A percentile compares a stretch with the other conserved stretches of the same genome.
Evolutionary conservation across 2,329 filamentous ascomycete genomes (phyloP).

Genomic region (Aspergillus sp.): DNA sequence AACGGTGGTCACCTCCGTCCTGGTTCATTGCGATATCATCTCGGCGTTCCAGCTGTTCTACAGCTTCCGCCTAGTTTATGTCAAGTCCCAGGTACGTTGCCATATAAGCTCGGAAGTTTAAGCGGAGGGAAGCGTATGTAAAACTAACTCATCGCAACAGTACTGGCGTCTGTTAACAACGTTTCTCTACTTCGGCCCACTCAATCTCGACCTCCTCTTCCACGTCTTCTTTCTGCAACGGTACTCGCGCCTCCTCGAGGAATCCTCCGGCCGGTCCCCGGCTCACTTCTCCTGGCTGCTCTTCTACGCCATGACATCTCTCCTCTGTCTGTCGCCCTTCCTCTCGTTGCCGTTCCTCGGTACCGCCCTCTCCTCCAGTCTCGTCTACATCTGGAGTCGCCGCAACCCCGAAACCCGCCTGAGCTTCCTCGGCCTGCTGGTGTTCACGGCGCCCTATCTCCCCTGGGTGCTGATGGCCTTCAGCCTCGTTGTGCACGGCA

Average conservation of each 20-base stretch:
- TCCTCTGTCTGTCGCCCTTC: conserved; percentile 79
- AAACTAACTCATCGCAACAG: conserved; percentile 46
- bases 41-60: conserved; percentile 97
- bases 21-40: conserved; percentile 91
- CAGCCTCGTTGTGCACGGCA: conserved; percentile 85
- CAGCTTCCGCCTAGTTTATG: conserved; percentile 87
- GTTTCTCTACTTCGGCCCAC: conserved; percentile 94
- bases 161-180: conserved; percentile 97
- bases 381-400: conserved; percentile 97
- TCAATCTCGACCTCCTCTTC: conserved; percentile 91
- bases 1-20: conserved; percentile 78
- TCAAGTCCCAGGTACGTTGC: conserved; percentile 79
- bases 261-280: conserved; percentile 85
- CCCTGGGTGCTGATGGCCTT: conserved; percentile 96
- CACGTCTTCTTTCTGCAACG: conserved; percentile 98
- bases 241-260: conserved; percentile 91
- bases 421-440: conserved; percentile 82
- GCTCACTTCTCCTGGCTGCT: conserved; percentile 96
- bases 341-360: conserved; percentile 92
- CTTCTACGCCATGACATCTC: conserved; percentile 75
- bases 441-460: conserved; percentile 90
- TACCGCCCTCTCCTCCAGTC: conserved; percentile 84
- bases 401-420: conserved; percentile 89
- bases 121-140: too few species aligned
- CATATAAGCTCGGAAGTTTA: neutral